Evolutionary conservation across 1,139 yeast genomes (phyloP).

Genomic region (Lodderomyces margitis): DNA sequence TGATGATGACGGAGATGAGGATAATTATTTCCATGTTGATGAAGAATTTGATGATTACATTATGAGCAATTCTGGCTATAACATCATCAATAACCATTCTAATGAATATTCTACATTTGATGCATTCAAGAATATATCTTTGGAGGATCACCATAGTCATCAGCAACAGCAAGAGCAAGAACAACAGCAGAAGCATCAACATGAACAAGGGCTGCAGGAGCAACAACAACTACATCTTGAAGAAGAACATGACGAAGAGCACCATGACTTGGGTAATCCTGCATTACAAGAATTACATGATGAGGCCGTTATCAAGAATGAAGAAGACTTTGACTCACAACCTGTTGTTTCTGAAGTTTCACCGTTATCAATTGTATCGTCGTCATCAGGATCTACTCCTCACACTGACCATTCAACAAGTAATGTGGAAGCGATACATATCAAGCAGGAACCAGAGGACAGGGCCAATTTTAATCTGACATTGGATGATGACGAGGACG

Average conservation of each 20-base stretch:
- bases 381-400: neutral
- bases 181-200: constrained; percentile 1
- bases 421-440: neutral
- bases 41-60: constrained; percentile 36
- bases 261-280: constrained; percentile 1
- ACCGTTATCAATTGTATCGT: neutral
- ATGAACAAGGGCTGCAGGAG: constrained; percentile 4
- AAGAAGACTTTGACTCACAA: neutral
- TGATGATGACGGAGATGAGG: constrained; percentile 39
- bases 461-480: neutral
- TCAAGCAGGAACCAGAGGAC: constrained; percentile 4
- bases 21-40: constrained; percentile 39
- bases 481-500: constrained; percentile 3
- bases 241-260: constrained; percentile 3
- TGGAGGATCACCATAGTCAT: constrained; percentile 3
- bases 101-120: constrained; percentile 11
- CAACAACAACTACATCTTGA: neutral
- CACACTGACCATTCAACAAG: neutral
- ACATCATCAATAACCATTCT: constrained; percentile 2
- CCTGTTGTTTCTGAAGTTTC: constrained; percentile 4
- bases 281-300: constrained; percentile 4
- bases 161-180: constrained; percentile 1
- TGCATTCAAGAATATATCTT: constrained; percentile 3
- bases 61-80: constrained; percentile 17
- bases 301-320: neutral